Evolutionary conservation across 2,329 filamentous ascomycete genomes (phyloP).

Genomic region (Fragosphaeria purpurea): DNA sequence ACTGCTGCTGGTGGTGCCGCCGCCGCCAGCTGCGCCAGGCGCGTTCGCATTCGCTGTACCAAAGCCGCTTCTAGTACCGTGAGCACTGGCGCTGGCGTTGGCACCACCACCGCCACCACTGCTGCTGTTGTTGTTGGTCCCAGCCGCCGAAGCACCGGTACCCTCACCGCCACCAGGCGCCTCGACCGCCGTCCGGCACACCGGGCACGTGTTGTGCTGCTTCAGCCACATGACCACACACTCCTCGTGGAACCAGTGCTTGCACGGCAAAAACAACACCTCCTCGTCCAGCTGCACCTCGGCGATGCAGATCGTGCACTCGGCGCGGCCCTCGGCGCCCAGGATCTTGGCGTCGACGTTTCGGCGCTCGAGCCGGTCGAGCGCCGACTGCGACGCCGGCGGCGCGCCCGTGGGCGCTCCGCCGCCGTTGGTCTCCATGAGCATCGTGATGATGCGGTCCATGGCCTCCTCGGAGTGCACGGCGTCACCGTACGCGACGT

Average conservation of each 20-base stretch:
- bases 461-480: conserved; percentile 87
- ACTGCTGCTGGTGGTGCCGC: conserved; percentile 3
- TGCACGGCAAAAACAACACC: conserved; percentile 72
- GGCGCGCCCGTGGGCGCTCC: conserved; percentile 63
- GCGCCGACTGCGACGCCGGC: conserved; percentile 66
- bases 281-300: conserved; percentile 62
- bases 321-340: conserved; percentile 53
- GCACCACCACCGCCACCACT: too few species aligned
- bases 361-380: conserved; percentile 62
- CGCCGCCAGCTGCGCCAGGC: not conserved
- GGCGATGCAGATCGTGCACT: conserved; percentile 95
- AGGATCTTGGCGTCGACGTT: conserved; percentile 62
- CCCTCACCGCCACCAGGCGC: conserved; percentile 13
- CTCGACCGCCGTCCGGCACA: conserved; percentile 56
- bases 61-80: not conserved
- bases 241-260: conserved; percentile 83
- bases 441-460: conserved; percentile 74
- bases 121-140: not conserved
- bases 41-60: not conserved
- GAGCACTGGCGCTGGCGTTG: not conserved
- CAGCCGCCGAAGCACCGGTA: not conserved
- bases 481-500: conserved; percentile 56
- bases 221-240: conserved; percentile 78
- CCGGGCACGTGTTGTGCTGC: conserved; percentile 88
- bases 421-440: conserved; percentile 71